These are phyloP conservation scores for Pyrenophora teres DNA, from an alignment of 2,329 filamentous ascomycete species.

Conservation along the genomic window DNA sequence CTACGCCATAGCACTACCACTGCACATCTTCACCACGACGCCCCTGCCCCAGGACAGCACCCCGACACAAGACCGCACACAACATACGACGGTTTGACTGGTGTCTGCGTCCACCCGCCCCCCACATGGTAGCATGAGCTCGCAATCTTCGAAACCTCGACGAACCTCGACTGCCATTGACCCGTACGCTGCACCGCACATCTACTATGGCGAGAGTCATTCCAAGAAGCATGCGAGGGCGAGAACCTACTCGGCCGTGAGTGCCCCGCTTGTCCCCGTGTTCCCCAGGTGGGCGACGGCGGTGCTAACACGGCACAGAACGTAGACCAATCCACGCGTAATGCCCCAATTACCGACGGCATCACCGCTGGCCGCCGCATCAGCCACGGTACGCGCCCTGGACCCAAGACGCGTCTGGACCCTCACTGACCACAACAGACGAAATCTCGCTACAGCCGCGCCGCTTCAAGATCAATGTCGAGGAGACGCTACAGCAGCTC, in stretches of 20 bases:
- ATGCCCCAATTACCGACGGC: slow-evolving; percentile 33
- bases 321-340: slow-evolving; percentile 39
- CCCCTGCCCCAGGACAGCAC: slow-evolving; percentile 11
- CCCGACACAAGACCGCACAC: not conserved
- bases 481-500: slow-evolving; percentile 78
- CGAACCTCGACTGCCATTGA: slow-evolving; percentile 54
- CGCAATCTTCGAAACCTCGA: slow-evolving; percentile 45
- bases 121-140: slow-evolving; percentile 46
- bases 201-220: slow-evolving; percentile 64
- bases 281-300: not conserved
- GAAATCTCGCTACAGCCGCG: slow-evolving; percentile 71
- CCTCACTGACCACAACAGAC: slow-evolving; percentile 59
- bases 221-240: slow-evolving; percentile 53
- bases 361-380: slow-evolving; percentile 41
- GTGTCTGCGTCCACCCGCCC: slow-evolving; percentile 21
- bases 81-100: slow-evolving; percentile 7
- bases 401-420: not conserved
- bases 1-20: slow-evolving; percentile 23
- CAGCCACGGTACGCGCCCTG: slow-evolving; percentile 42
- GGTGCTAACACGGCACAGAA: slow-evolving; percentile 29
- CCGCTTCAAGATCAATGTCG: slow-evolving; percentile 85
- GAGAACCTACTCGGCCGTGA: slow-evolving; percentile 62
- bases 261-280: slow-evolving; percentile 24
- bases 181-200: slow-evolving; percentile 61
- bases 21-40: slow-evolving; percentile 20